Base-by-base conservation (phyloP, 345 rosid genomes). In the Eutrema heterophyllum region DNA sequence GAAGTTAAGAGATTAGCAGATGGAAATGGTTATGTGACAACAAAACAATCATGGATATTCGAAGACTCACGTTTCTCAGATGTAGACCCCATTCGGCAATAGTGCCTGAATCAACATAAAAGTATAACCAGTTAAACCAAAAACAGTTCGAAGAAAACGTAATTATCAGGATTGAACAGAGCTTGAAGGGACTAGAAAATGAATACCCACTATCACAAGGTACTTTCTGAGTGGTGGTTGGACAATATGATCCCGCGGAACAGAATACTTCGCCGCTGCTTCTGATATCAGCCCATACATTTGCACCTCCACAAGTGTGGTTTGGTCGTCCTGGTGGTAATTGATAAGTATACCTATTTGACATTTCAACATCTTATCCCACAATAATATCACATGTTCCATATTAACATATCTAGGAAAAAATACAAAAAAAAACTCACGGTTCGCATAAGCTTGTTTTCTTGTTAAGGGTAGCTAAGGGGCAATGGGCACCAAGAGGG, bases 231-330 rank as follows among this genome's bases (percentile, higher is more conserved):
- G 80, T 74, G 2, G 86, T 82, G 35, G 89, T 78, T 60, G 92
- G 88, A 68, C 96, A 87, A 71, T 73, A 86, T 15, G 85, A 86
- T 68, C 92, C 90, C 0, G 82, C 83, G 5, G 92, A 78, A 81
- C 92, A 95, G 86, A 95, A 95, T 12, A 92, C 80, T 76, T 95
- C 97, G 33, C 81, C 35, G 68, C 97, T 84, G 46, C 81, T 80
- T 54, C 36, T 72, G 55, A 90, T 77, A 83, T 92, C 97, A 1
- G 97, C 92, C 99, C 99, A 95, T 62, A 87, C 72, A 68, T 95
- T 85, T 74, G 99, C 97, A 57, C 97, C 97, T 68, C 99, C 97
- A 75, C 99, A 95, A 27, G 92, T 85, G 77, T 88, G 96, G 83
- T 86, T 84, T 53, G 85, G 82, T 75, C 55, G 10, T 70, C 87